phyloP scores from a whole-genome alignment of 129 eudicot species.

The Flaveria trinervia region DNA sequence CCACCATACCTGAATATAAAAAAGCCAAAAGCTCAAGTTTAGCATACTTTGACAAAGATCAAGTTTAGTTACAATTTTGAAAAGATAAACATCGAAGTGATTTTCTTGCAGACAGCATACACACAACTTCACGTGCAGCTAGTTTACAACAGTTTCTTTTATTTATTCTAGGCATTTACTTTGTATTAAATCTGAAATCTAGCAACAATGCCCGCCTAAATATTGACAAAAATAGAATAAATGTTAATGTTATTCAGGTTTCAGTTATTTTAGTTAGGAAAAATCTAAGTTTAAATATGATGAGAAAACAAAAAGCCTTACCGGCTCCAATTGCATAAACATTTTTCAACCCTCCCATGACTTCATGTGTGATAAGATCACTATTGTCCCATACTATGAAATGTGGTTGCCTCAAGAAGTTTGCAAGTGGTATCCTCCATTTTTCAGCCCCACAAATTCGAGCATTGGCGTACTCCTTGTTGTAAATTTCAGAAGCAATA shows the following conservation, averaged over 20 bases:
- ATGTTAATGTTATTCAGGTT: background rate
- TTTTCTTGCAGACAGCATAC: background rate
- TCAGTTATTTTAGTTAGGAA: background rate
- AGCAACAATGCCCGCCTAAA: background rate
- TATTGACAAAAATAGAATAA: constrained; percentile 8
- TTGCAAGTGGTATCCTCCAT: constrained; percentile 74
- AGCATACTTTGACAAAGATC: background rate
- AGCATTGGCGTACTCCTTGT: constrained; percentile 93
- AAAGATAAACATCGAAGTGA: background rate
- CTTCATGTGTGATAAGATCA: constrained; percentile 87
- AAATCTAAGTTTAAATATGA: background rate
- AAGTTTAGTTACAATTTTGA: background rate
- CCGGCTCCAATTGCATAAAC: constrained; percentile 98
- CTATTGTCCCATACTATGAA: constrained; percentile 91
- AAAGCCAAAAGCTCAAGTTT: background rate
- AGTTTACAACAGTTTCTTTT: background rate
- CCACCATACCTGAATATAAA: constrained; percentile 70
- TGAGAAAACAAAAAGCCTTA: constrained; percentile 25
- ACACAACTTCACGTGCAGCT: constrained; percentile 5
- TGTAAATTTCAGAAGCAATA: constrained; percentile 91
- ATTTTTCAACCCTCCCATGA: constrained; percentile 91
- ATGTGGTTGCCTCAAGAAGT: constrained; percentile 77
- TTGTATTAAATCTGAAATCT: background rate
- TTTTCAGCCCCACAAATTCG: constrained; percentile 81
- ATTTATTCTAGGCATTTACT: background rate